Evolutionary conservation across 2,329 filamentous ascomycete species (phyloP).

Genomic region (Clonostachys solani): DNA sequence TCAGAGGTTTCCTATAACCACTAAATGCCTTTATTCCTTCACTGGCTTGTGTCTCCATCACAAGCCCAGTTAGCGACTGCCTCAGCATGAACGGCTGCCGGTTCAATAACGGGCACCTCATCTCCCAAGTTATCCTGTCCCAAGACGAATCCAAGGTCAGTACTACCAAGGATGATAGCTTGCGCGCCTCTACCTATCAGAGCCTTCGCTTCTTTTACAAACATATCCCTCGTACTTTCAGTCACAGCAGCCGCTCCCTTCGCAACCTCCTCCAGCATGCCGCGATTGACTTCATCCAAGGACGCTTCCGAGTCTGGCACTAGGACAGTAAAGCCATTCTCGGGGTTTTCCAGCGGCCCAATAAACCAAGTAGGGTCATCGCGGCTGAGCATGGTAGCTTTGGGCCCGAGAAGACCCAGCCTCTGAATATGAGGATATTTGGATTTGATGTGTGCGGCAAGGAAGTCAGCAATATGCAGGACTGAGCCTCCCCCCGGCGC

Average conservation of each 20-base stretch:
- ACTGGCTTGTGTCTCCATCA: background rate
- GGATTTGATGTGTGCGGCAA: conserved; percentile 2
- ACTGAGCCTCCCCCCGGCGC: background rate
- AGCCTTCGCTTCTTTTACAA: conserved; percentile 2
- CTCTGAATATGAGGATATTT: conserved; percentile 2
- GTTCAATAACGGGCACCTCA: conserved; percentile 4
- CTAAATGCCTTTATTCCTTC: no score
- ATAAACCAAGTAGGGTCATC: conserved; percentile 4
- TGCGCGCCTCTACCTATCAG: conserved; percentile 3
- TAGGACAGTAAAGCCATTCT: conserved; percentile 1
- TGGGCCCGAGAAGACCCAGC: conserved; percentile 5
- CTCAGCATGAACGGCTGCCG: conserved; percentile 5
- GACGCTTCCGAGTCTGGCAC: conserved; percentile 2
- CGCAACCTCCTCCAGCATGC: conserved; percentile 8
- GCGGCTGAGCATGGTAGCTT: conserved; percentile 2
- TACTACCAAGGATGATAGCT: conserved; percentile 5
- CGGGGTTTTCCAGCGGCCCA: background rate
- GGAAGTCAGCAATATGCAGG: conserved; percentile 4
- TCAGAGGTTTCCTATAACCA: no score
- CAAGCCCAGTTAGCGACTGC: conserved; percentile 2
- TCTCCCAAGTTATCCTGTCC: conserved; percentile 5
- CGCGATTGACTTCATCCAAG: conserved; percentile 4
- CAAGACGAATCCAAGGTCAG: conserved; percentile 6
- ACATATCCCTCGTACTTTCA: conserved; percentile 4
- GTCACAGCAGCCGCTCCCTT: conserved; percentile 4